Percentiles rank a stretch among this genome's conserved stretches.
Conservation (phyloP, 2,329 filamentous ascomycete genomes). For the Didymella keratinophila region DNA sequence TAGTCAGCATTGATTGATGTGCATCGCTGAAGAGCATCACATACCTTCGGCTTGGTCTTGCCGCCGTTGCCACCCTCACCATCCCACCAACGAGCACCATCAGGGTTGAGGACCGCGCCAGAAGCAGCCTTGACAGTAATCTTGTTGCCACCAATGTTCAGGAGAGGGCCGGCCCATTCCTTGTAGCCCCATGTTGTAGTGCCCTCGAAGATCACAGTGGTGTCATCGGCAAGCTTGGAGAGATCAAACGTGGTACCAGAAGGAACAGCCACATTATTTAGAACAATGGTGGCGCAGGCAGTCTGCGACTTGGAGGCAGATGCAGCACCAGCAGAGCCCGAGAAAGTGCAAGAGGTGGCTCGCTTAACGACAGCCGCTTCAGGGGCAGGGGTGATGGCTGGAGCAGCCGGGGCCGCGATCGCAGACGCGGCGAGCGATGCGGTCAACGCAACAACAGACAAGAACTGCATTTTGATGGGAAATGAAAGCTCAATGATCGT, state of each 20-base stretch:
- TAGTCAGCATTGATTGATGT: not conserved
- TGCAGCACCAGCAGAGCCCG: slow-evolving; percentile 51
- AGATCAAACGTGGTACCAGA: slow-evolving; percentile 66
- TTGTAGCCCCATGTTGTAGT: slow-evolving; percentile 71
- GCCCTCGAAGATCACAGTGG: slow-evolving; percentile 68
- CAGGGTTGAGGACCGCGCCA: slow-evolving; percentile 64
- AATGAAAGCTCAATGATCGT: slow-evolving; percentile 9
- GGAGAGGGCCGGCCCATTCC: slow-evolving; percentile 70
- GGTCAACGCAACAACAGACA: slow-evolving; percentile 25
- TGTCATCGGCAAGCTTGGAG: slow-evolving; percentile 59
- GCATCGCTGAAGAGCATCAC: too few species aligned
- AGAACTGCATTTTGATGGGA: slow-evolving; percentile 25
- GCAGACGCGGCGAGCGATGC: slow-evolving; percentile 33
- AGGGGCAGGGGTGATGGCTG: slow-evolving; percentile 31
- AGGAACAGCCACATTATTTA: slow-evolving; percentile 64
- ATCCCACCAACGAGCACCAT: slow-evolving; percentile 62
- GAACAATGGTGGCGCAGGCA: slow-evolving; percentile 62
- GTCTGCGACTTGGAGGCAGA: slow-evolving; percentile 57
- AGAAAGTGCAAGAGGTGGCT: slow-evolving; percentile 62
- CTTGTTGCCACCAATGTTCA: slow-evolving; percentile 64
- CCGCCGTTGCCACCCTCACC: slow-evolving; percentile 56
- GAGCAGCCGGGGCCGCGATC: slow-evolving; percentile 37
- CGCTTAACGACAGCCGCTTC: slow-evolving; percentile 28
- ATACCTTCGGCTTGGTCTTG: slow-evolving; percentile 49
- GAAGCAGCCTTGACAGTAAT: slow-evolving; percentile 66